phyloP scores from a whole-genome alignment of 805 yeast genomes.

The Cyberlindnera euphorbiae region DNA sequence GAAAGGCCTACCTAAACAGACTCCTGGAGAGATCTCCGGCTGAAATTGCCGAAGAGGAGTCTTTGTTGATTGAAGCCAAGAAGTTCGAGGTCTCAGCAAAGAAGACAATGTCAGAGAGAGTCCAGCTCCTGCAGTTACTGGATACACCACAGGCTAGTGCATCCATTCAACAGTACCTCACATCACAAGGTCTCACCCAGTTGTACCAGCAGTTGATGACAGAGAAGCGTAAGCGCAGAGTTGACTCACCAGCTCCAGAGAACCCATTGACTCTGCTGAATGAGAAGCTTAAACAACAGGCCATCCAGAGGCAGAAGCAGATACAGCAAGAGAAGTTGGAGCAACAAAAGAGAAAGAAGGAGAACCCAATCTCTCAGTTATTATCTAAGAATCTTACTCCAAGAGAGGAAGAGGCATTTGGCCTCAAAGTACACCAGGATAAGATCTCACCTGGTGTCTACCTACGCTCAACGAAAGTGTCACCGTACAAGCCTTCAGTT shows the following conservation, averaged over 20 bases:
- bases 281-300: constrained; percentile 28
- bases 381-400: constrained; percentile 45
- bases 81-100: constrained; percentile 90
- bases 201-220: constrained; percentile 75
- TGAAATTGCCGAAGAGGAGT: constrained; percentile 97
- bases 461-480: constrained; percentile 72
- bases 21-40: constrained; percentile 85
- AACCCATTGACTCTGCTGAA: constrained; percentile 41
- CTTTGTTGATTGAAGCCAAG: constrained; percentile 86
- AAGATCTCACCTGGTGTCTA: constrained; percentile 67
- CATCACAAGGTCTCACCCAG: constrained; percentile 87
- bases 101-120: constrained; percentile 79
- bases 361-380: constrained; percentile 33
- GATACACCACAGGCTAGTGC: constrained; percentile 85
- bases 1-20: constrained; percentile 77
- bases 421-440: constrained; percentile 74
- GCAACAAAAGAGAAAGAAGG: constrained; percentile 19
- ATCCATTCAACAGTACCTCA: constrained; percentile 66
- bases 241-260: constrained; percentile 35
- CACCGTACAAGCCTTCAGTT: constrained; percentile 72
- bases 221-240: constrained; percentile 53
- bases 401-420: constrained; percentile 81
- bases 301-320: constrained; percentile 23
- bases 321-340: constrained; percentile 22
- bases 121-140: constrained; percentile 66